Evolutionary conservation across 1,284 basidiomycete species (phyloP), one percentile per base, ranked within the genome.

Genomic region (Rhodotorula mucilaginosa): DNA sequence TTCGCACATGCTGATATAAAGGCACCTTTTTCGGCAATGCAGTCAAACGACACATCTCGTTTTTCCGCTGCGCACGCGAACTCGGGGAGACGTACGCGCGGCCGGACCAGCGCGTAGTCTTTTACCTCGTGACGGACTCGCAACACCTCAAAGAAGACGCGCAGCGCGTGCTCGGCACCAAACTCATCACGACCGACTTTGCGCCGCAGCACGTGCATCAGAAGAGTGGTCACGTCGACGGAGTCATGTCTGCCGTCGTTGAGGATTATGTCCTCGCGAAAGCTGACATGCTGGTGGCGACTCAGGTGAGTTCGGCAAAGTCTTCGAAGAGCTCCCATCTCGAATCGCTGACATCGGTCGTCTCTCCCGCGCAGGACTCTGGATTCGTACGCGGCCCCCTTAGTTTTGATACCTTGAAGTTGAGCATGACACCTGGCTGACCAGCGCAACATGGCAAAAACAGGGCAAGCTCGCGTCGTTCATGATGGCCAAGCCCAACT

Each of bases 51-150:
- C 69, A 74, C 56, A 58, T 65, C 5, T 56, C 66, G 5, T 74
- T 69, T 65, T 74, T 74, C 65, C 67, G 69, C 34, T 74, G 72
- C 60, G 72, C 72, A 3, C 67, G 67, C 12, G 69, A 73, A 48
- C 61, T 70, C 54, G 66, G 59, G 39, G 65, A 64, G 48, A 73
- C 71, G 44, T 71, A 71, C 64, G 69, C 72, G 0, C 48, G 23
- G 4, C 58, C 62, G 10, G 52, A 58, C 7, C 72, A 74, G 52
- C 48, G 47, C 15, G 48, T 74, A 46, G 54, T 74, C 54, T 74
- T 71, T 62, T 69, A 67, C 64, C 72, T 74, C 62, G 69, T 73
- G 2, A 71, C 68, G 31, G 72, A 73, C 58, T 66, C 64, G 0
- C 64, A 61, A 23, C 26, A 65, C 34, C 65, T 74, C 58, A 74